phyloP scores from a whole-genome alignment of 345 rosid genomes.

The Salix koriyanagi region DNA sequence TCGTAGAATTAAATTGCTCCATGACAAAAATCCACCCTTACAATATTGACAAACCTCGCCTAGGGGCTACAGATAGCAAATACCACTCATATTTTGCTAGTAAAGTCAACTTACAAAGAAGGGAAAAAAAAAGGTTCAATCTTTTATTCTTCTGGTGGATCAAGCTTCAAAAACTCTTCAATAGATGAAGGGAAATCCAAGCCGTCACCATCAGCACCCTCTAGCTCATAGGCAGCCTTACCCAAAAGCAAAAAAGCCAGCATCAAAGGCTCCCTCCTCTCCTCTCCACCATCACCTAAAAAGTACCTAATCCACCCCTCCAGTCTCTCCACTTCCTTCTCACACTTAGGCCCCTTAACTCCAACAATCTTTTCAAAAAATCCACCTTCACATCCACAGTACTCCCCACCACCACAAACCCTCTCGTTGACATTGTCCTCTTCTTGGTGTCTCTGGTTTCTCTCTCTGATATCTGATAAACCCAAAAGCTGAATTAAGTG shows the following conservation, averaged over 20 bases:
- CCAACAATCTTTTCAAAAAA: conserved; percentile 47
- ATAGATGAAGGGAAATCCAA: conserved; percentile 48
- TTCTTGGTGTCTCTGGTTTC: conserved; percentile 7
- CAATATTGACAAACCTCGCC: neutral
- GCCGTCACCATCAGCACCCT: conserved; percentile 16
- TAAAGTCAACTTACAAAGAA: neutral
- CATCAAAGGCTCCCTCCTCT: conserved; percentile 39
- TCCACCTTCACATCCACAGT: conserved; percentile 34
- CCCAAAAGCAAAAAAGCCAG: conserved; percentile 48
- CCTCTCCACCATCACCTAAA: conserved; percentile 17
- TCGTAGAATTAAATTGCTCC: neutral
- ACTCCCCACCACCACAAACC: conserved; percentile 3
- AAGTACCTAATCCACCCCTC: conserved; percentile 43
- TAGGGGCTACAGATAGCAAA: neutral
- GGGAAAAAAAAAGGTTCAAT: neutral
- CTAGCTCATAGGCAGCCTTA: conserved; percentile 31
- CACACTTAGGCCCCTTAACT: conserved; percentile 48
- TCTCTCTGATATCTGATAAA: conserved; percentile 12
- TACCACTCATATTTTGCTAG: neutral
- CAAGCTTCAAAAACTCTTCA: conserved; percentile 34
- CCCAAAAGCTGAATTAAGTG: conserved; percentile 36
- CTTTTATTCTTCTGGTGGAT: conserved; percentile 32
- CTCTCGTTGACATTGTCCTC: conserved; percentile 2
- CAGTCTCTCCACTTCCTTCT: conserved; percentile 38
- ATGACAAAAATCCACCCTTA: neutral